Evolutionary conservation across 805 yeast species (phyloP).

Genomic region (Saturnispora zaruensis): DNA sequence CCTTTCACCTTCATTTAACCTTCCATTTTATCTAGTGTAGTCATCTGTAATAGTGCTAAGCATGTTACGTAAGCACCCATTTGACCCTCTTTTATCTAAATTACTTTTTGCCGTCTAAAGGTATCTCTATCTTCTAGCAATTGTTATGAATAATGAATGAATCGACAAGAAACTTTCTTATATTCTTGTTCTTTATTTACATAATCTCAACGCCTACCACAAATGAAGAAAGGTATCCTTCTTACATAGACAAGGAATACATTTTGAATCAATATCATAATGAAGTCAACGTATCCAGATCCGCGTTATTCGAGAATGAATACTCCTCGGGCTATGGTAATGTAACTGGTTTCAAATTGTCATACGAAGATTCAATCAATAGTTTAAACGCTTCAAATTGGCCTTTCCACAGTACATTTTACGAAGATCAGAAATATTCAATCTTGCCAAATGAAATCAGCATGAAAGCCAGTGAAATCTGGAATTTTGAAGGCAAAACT

Average conservation of each 20-base stretch:
- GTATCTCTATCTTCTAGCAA: neutral
- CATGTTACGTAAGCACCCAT: neutral
- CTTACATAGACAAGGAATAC: slow-evolving; percentile 17
- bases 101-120: neutral
- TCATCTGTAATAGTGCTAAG: neutral
- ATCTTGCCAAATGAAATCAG: slow-evolving; percentile 55
- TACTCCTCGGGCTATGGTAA: slow-evolving; percentile 49
- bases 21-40: too few species aligned
- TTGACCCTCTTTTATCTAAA: neutral
- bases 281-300: slow-evolving; percentile 26
- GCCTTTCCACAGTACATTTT: slow-evolving; percentile 45
- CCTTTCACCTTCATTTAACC: too few species aligned
- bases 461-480: slow-evolving; percentile 38
- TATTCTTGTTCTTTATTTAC: slow-evolving; percentile 33
- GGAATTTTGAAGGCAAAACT: slow-evolving; percentile 34
- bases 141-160: slow-evolving; percentile 16
- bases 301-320: slow-evolving; percentile 35
- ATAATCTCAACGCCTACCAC: slow-evolving; percentile 35
- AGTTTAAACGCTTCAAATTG: slow-evolving; percentile 42
- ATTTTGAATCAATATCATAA: slow-evolving; percentile 31
- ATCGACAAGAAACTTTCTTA: slow-evolving; percentile 25
- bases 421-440: slow-evolving; percentile 43
- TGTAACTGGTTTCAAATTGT: slow-evolving; percentile 60
- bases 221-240: slow-evolving; percentile 23
- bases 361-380: slow-evolving; percentile 49